A percentile compares a stretch with the other conserved stretches of the same genome.
Evolutionary conservation across 2,329 filamentous ascomycete genomes (phyloP).

Genomic region (Stenocarpella maydis): DNA sequence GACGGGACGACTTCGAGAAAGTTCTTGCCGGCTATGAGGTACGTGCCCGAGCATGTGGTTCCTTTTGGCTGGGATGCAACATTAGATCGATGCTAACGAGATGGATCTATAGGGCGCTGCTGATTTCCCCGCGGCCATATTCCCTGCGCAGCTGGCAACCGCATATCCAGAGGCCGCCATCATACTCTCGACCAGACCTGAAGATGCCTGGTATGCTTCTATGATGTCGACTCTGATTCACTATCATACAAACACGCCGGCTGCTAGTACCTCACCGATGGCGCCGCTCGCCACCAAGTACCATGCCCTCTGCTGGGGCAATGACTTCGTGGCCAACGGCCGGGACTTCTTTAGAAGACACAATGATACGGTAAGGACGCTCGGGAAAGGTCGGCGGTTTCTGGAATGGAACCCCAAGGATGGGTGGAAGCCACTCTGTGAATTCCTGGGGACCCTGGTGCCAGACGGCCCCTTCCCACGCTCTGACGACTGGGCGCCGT

Average conservation of each 20-base stretch:
- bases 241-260: slow-evolving; percentile 33
- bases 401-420: slow-evolving; percentile 41
- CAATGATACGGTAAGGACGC: slow-evolving; percentile 38
- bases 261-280: slow-evolving; percentile 38
- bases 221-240: slow-evolving; percentile 45
- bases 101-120: slow-evolving; percentile 37
- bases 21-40: slow-evolving; percentile 45
- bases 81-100: background rate
- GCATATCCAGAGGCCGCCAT: slow-evolving; percentile 71
- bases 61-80: background rate
- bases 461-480: slow-evolving; percentile 41
- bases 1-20: slow-evolving; percentile 45
- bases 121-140: slow-evolving; percentile 45
- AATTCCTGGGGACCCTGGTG: slow-evolving; percentile 40
- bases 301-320: slow-evolving; percentile 42
- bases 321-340: slow-evolving; percentile 41
- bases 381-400: slow-evolving; percentile 36
- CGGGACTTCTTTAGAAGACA: slow-evolving; percentile 40
- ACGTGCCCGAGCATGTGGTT: too few species aligned
- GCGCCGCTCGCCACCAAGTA: slow-evolving; percentile 39
- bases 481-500: slow-evolving; percentile 44
- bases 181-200: slow-evolving; percentile 65
- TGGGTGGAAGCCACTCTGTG: slow-evolving; percentile 43
- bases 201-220: slow-evolving; percentile 64
- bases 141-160: slow-evolving; percentile 66